Percentiles rank a stretch among this genome's conserved stretches.
phyloP scores from a whole-genome alignment of 345 rosid species.

The Ceriops tagal region DNA sequence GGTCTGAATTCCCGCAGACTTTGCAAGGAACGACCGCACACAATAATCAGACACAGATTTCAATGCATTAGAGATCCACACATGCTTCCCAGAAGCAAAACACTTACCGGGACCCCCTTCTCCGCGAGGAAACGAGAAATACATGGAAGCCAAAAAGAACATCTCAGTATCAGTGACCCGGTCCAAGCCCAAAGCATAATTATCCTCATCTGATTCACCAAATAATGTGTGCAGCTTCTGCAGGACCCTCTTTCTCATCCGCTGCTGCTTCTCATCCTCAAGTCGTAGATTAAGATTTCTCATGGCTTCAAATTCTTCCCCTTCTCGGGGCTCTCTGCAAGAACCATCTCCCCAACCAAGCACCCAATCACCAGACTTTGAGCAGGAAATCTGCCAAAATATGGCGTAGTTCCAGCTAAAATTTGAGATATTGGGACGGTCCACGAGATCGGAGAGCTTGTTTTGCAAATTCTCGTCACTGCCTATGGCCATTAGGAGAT shows the following conservation, averaged over 20 bases:
- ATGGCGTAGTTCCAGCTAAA: constrained; percentile 98
- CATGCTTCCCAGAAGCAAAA: constrained; percentile 67
- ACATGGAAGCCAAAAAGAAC: constrained; percentile 92
- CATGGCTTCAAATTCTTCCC: constrained; percentile 58
- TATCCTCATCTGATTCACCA: constrained; percentile 90
- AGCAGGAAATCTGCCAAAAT: constrained; percentile 89
- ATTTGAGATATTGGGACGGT: constrained; percentile 61
- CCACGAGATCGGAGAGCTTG: constrained; percentile 92
- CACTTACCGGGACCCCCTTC: constrained; percentile 92
- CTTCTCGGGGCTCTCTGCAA: constrained; percentile 80
- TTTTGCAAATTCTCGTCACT: constrained; percentile 70
- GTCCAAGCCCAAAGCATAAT: constrained; percentile 78
- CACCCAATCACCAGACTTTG: constrained; percentile 77
- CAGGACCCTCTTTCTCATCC: constrained; percentile 79
- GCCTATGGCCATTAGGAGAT: constrained; percentile 49
- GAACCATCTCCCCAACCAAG: constrained; percentile 98
- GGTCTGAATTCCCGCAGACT: constrained; percentile 76
- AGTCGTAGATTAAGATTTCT: constrained; percentile 32
- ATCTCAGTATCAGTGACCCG: constrained; percentile 91
- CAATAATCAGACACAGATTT: constrained; percentile 60
- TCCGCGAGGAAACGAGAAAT: constrained; percentile 84
- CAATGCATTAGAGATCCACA: constrained; percentile 63
- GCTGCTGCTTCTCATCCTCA: constrained; percentile 64
- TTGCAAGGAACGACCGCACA: constrained; percentile 75
- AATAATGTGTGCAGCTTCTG: constrained; percentile 77